A percentile compares a stretch with the other conserved stretches of the same genome.
Evolutionary conservation across 805 yeast species (phyloP).

Genomic region (Phaffomyces antillensis): DNA sequence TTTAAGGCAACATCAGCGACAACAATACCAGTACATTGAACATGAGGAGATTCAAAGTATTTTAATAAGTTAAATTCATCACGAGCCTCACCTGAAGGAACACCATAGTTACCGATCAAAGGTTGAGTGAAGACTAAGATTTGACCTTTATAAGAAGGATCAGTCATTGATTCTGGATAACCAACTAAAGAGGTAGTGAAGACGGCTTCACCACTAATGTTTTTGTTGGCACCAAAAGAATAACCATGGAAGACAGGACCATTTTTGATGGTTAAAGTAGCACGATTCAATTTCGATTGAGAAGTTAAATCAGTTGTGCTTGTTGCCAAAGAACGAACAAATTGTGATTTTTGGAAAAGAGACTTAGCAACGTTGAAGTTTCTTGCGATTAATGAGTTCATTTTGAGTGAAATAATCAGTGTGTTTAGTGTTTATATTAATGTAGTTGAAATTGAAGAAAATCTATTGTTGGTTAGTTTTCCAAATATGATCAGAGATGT

Average conservation of each 20-base stretch:
- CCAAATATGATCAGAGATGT: constrained; percentile 47
- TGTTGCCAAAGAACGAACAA: constrained; percentile 22
- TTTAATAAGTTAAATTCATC: constrained; percentile 83
- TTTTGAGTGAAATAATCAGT: neutral
- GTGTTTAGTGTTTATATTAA: no score
- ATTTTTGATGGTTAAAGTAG: constrained; percentile 83
- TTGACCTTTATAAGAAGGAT: constrained; percentile 96
- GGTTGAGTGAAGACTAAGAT: constrained; percentile 96
- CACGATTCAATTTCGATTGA: constrained; percentile 49
- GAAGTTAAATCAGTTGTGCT: constrained; percentile 20
- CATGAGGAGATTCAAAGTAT: constrained; percentile 84
- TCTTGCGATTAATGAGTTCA: constrained; percentile 23
- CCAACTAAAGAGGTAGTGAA: constrained; percentile 98
- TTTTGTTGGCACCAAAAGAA: constrained; percentile 92
- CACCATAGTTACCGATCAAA: constrained; percentile 96
- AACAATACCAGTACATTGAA: constrained; percentile 93
- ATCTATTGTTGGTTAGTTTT: constrained; percentile 32
- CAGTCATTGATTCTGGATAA: constrained; percentile 98
- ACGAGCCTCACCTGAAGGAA: constrained; percentile 74
- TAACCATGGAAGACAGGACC: constrained; percentile 92
- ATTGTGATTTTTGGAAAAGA: constrained; percentile 23
- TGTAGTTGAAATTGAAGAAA: constrained; percentile 2
- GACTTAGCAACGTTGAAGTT: constrained; percentile 15
- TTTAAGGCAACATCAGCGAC: constrained; percentile 93
- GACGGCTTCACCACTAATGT: constrained; percentile 94